Conservation (phyloP, 2,329 filamentous ascomycete genomes). For the Apiospora pterosperma region DNA sequence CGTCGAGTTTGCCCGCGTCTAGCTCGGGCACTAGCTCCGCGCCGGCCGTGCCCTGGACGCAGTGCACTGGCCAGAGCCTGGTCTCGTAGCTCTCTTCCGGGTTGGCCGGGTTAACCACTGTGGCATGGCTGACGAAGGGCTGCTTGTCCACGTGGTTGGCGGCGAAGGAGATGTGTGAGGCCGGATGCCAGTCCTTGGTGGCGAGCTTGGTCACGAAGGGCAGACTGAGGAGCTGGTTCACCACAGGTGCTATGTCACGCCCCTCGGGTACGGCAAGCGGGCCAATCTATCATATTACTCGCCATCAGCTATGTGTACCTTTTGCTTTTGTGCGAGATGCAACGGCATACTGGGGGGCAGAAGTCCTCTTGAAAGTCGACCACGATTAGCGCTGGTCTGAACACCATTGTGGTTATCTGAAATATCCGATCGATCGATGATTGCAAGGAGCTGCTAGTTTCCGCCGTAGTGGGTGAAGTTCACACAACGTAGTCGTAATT, state of each 20-base stretch:
- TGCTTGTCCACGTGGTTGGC: slow-evolving; percentile 66
- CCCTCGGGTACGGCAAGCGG: slow-evolving; percentile 77
- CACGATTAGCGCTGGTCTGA: slow-evolving; percentile 56
- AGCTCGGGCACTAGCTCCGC: slow-evolving; percentile 73
- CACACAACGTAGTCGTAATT: neutral
- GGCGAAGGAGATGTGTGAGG: slow-evolving; percentile 83
- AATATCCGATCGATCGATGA: too few relatives aligned
- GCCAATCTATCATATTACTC: slow-evolving; percentile 57
- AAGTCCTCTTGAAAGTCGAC: slow-evolving; percentile 96
- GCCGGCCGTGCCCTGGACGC: slow-evolving; percentile 71
- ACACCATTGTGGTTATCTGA: neutral
- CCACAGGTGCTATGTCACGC: slow-evolving; percentile 62
- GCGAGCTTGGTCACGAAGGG: slow-evolving; percentile 73
- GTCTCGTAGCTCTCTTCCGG: slow-evolving; percentile 60
- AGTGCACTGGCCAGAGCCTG: slow-evolving; percentile 87
- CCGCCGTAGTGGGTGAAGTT: neutral
- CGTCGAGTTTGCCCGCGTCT: slow-evolving; percentile 54
- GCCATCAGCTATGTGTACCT: slow-evolving; percentile 12
- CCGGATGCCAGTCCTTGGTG: slow-evolving; percentile 91
- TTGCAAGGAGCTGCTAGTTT: neutral
- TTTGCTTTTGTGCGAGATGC: neutral
- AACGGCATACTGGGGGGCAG: slow-evolving; percentile 74
- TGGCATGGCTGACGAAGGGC: slow-evolving; percentile 64
- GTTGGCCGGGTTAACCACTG: slow-evolving; percentile 65
- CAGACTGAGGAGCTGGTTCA: slow-evolving; percentile 73